Base-by-base conservation (phyloP, 441 rosid genomes). In the Lepidium campestre region DNA sequence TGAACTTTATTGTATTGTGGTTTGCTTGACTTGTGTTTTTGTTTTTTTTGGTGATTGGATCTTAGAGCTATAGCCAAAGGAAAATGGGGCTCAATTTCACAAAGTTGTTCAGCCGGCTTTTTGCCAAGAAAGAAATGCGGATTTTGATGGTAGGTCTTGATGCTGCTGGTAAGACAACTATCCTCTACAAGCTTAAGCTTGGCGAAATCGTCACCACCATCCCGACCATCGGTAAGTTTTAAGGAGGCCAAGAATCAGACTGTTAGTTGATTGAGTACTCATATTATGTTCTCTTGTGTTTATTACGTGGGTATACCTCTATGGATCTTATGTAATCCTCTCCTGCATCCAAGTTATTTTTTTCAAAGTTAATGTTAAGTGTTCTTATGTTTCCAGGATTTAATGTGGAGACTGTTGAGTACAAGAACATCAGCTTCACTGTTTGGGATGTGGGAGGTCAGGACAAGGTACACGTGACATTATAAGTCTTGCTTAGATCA, bases 141-240 rank as follows among this genome's bases (percentile, higher is more conserved):
- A 75, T 75, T 75, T 65, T 75, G 67, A 75, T 75, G 79, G 79
- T 75, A 18, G 79, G 79, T 75, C 79, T 75, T 10, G 79, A 75
- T 75, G 79, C 79, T 45, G 79, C 79, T 75, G 79, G 79, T 75
- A 75, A 75, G 68, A 75, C 79, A 50, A 75, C 79, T 18, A 75
- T 75, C 41, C 0, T 75, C 5, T 75, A 75, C 56, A 75, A 75
- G 79, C 76, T 75, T 7, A 75, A 75, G 76, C 79, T 75, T 44
- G 79, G 79, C 1, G 79, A 75, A 41, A 75, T 75, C 36, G 79
- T 75, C 61, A 75, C 79, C 47, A 75, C 79, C 55, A 75, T 75
- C 40, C 79, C 79, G 0, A 75, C 79, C 56, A 74, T 74, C 23
- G 77, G 77, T 73, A 61, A 61, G 56, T 57, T 40, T 29, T 27